A percentile compares a stretch with the other conserved stretches of the same genome.
These are phyloP conservation scores for Aureobasidium sp. DNA, from an alignment of 2,329 filamentous ascomycete species.

Conservation along the genomic window DNA sequence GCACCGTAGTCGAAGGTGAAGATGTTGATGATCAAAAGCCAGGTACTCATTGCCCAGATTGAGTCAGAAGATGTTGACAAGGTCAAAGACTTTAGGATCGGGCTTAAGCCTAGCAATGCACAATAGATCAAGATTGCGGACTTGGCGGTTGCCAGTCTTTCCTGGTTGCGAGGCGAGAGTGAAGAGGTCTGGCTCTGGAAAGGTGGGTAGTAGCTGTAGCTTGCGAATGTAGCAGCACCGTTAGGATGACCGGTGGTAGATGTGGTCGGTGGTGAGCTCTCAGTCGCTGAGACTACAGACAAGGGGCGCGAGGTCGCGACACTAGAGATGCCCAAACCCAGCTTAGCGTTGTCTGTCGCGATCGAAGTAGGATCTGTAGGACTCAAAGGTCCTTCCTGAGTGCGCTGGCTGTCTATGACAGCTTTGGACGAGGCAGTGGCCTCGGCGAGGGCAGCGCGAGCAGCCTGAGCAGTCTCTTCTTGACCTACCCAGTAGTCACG, in stretches of 20 bases:
- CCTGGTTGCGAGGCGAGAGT: constrained; percentile 49
- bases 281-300: background rate
- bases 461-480: constrained; percentile 45
- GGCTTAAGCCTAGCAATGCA: constrained; percentile 81
- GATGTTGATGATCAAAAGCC: constrained; percentile 89
- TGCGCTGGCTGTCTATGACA: background rate
- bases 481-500: constrained; percentile 87
- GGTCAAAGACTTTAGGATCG: constrained; percentile 94
- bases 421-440: constrained; percentile 16
- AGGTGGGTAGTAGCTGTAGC: constrained; percentile 27
- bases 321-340: constrained; percentile 15
- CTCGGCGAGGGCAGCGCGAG: constrained; percentile 16
- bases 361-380: background rate
- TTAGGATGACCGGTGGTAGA: constrained; percentile 19
- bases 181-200: constrained; percentile 30
- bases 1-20: constrained; percentile 97
- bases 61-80: constrained; percentile 85
- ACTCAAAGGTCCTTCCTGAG: background rate
- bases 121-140: constrained; percentile 90
- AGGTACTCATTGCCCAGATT: constrained; percentile 95
- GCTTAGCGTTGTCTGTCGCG: constrained; percentile 14
- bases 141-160: constrained; percentile 73
- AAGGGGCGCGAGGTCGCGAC: background rate
- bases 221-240: constrained; percentile 36
- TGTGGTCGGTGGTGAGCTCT: constrained; percentile 16